These are phyloP conservation scores for Candida maltosa DNA, from an alignment of 805 yeast species.

Conservation along the genomic window DNA sequence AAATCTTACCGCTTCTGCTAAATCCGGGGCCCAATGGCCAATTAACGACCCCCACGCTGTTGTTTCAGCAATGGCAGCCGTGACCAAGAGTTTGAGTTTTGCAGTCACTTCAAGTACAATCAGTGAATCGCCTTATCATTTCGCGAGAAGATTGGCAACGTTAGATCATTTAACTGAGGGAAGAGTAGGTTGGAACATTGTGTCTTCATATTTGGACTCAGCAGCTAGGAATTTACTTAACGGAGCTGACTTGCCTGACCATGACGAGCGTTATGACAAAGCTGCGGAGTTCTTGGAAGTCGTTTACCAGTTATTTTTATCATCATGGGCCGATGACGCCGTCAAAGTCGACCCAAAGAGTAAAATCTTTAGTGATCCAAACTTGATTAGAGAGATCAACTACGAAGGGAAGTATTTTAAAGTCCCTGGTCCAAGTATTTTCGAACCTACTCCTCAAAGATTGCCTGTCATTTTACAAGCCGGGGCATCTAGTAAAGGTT, in stretches of 20 bases:
- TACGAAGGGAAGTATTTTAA: conserved; percentile 38
- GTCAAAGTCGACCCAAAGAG: conserved; percentile 21
- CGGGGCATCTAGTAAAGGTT: conserved; percentile 41
- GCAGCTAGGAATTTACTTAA: conserved; percentile 38
- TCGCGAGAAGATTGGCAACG: conserved; percentile 43
- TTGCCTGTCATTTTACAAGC: conserved; percentile 45
- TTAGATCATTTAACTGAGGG: conserved; percentile 43
- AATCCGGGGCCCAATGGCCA: conserved; percentile 32
- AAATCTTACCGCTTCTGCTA: conserved; percentile 34
- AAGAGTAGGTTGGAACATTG: conserved; percentile 47
- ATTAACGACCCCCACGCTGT: conserved; percentile 35
- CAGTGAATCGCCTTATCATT: conserved; percentile 40
- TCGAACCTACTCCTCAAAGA: conserved; percentile 38
- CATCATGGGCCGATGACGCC: conserved; percentile 46
- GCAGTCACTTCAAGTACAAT: conserved; percentile 43
- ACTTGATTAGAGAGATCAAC: conserved; percentile 37
- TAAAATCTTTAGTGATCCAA: conserved; percentile 36
- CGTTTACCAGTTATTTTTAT: conserved; percentile 34
- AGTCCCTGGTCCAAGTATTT: conserved; percentile 43
- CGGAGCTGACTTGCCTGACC: conserved; percentile 33
- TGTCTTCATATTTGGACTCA: conserved; percentile 40
- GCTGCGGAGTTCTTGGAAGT: conserved; percentile 43
- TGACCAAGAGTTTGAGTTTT: conserved; percentile 37
- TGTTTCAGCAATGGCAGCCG: conserved; percentile 42
- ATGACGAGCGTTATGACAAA: conserved; percentile 37